Base-by-base conservation (phyloP, 371 early-diverging fungal genomes). In the Mucor piriformis region DNA sequence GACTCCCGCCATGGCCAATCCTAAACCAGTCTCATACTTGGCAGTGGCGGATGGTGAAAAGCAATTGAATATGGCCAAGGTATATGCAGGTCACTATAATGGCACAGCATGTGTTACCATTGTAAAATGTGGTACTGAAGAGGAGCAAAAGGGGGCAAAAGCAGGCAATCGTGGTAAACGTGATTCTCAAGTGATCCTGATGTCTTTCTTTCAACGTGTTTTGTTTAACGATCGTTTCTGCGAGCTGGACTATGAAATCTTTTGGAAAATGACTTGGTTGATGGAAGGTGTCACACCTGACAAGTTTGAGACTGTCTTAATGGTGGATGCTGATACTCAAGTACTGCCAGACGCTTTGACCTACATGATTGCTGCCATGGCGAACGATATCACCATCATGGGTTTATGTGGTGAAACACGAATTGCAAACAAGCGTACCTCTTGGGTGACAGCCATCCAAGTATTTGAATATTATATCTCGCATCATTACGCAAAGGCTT, bases 111-210 rank as follows among this genome's bases (percentile, higher is more conserved):
- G 91, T 64, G 77, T 97, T 51, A 83, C 94, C 20, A 88, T 99
- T 38, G 50, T 69, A 15, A 69, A 69, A 34, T 69, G 69, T 27
- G 69, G 69, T 34, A 69, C 69, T 2, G 64, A 64, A 34, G 69
- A 69, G 42, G 69, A 68, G 50, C 47, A 47, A 25, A 64, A 76
- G 16, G 73, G 61, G 7, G 73, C 88, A 33, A 92, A 92, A 60
- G 86, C 95, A 6, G 95, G 95, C 8, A 98, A 99, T 67, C 86
- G 99, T 60, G 99, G 99, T 57, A 99, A 99, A 77, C 89, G 99
- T 69, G 99, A 99, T 80, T 96, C 96, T 23, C 99, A 99, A 76
- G 88, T 99, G 32, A 88, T 99, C 57, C 67, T 99, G 43, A 98
- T 99, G 98, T 86, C 89, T 32, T 99, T 97, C 84, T 90, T 98